Conservation (phyloP, 2,329 filamentous ascomycete genomes). For the Geosmithia morbida region DNA sequence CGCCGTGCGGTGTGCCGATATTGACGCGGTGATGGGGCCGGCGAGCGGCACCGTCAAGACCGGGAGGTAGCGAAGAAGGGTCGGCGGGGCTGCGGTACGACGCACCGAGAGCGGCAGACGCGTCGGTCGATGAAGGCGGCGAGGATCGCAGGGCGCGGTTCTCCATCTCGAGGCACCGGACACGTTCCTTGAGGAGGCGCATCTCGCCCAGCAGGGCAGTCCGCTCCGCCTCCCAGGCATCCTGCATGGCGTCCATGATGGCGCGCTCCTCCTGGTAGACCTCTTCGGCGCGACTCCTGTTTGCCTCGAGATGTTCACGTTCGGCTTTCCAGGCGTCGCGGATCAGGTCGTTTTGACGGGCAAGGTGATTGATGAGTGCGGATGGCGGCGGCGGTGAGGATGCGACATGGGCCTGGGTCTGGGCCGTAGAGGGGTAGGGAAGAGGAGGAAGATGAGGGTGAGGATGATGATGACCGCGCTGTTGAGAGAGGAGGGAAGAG, state of each 20-base stretch:
- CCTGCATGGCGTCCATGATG: slow-evolving; percentile 36
- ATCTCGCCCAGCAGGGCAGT: slow-evolving; percentile 24
- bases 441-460: background rate
- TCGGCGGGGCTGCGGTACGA: slow-evolving; percentile 5
- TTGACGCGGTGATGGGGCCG: slow-evolving; percentile 17
- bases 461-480: background rate
- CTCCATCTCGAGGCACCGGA: slow-evolving; percentile 20
- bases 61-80: slow-evolving; percentile 14
- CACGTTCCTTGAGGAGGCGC: slow-evolving; percentile 22
- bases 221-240: slow-evolving; percentile 31
- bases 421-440: too few species aligned
- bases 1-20: slow-evolving; percentile 10
- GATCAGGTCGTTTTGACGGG: slow-evolving; percentile 26
- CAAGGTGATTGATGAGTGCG: slow-evolving; percentile 20
- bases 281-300: slow-evolving; percentile 35
- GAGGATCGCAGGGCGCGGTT: slow-evolving; percentile 15
- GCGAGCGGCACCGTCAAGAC: slow-evolving; percentile 17
- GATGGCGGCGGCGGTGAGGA: background rate
- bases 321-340: slow-evolving; percentile 38
- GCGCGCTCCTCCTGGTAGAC: slow-evolving; percentile 39
- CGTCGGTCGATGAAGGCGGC: background rate
- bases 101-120: background rate
- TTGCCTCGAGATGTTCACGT: slow-evolving; percentile 37
- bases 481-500: too few species aligned
- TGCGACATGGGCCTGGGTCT: background rate